Conservation (phyloP, 495 filamentous ascomycete species). For the Baudoinia panamericana region DNA sequence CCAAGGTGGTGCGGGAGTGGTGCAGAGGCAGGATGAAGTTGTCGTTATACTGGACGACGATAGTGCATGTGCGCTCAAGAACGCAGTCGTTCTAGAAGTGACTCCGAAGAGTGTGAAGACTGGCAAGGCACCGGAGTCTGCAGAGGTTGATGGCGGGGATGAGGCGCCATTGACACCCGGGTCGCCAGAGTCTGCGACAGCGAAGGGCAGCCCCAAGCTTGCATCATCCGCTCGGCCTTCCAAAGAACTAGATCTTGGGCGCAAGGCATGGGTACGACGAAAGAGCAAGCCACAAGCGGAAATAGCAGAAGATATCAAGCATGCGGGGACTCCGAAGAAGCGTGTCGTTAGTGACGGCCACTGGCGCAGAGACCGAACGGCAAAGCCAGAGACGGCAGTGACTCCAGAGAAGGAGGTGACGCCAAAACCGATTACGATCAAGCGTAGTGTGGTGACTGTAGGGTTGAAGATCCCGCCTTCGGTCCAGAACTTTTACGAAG, state of each 20-base stretch:
- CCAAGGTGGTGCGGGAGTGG: slow-evolving; percentile 12
- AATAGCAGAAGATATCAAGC: slow-evolving; percentile 20
- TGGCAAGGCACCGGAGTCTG: background rate
- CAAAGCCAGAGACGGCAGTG: slow-evolving; percentile 7
- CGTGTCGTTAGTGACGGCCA: slow-evolving; percentile 34
- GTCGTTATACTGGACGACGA: slow-evolving; percentile 10
- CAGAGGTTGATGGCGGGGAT: slow-evolving; percentile 1
- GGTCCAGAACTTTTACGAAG: slow-evolving; percentile 10
- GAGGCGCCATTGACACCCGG: background rate
- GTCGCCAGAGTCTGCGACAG: background rate
- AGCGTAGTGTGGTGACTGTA: slow-evolving; percentile 18
- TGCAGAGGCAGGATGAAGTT: slow-evolving; percentile 13
- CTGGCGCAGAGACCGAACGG: slow-evolving; percentile 26
- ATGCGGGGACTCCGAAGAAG: slow-evolving; percentile 31
- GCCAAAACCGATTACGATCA: slow-evolving; percentile 14
- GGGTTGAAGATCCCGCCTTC: slow-evolving; percentile 18
- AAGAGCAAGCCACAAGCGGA: slow-evolving; percentile 13
- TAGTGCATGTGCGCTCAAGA: background rate
- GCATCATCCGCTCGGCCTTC: slow-evolving; percentile 4
- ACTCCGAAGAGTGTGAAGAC: background rate
- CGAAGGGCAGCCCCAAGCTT: slow-evolving; percentile 5
- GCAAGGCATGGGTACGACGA: slow-evolving; percentile 20
- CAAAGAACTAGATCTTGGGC: slow-evolving; percentile 15
- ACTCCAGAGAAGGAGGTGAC: slow-evolving; percentile 11
- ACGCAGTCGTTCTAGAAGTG: slow-evolving; percentile 1